phyloP scores from a whole-genome alignment of 768 basidiomycete species.

The Kwoniella europaea region DNA sequence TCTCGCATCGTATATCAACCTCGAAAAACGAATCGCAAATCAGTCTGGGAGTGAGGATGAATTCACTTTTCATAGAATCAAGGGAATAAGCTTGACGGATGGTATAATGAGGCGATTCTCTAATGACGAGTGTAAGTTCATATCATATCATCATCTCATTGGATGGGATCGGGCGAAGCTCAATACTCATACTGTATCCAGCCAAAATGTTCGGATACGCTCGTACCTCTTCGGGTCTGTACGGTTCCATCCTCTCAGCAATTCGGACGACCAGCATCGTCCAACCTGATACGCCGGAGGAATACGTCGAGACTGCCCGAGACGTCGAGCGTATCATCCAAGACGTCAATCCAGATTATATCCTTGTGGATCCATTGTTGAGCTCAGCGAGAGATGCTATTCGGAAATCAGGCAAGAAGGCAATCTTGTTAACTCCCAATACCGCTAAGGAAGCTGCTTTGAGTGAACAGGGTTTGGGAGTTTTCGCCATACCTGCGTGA shows the following conservation, averaged over 20 bases:
- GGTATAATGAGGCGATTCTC: not conserved
- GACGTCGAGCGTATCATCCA: conserved; percentile 7
- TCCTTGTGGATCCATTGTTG: conserved; percentile 26
- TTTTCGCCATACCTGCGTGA: conserved; percentile 31
- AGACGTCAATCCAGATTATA: conserved; percentile 24
- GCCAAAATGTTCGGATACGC: not conserved
- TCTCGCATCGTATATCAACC: conserved; percentile 10
- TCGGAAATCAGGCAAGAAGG: conserved; percentile 1
- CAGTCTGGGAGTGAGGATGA: not conserved
- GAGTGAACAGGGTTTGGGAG: conserved; percentile 15
- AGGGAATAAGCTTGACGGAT: conserved; percentile 3
- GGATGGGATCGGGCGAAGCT: not conserved
- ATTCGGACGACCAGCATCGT: not conserved
- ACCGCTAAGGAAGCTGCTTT: conserved; percentile 31
- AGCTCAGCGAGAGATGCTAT: conserved; percentile 29
- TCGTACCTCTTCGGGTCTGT: conserved; percentile 1
- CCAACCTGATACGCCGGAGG: conserved; percentile 19
- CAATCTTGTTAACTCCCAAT: conserved; percentile 31
- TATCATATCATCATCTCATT: too few relatives aligned
- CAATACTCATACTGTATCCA: not conserved
- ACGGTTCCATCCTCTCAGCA: not conserved
- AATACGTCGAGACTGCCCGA: conserved; percentile 31
- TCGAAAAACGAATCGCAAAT: conserved; percentile 6
- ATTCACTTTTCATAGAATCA: conserved; percentile 22
- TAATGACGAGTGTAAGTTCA: not conserved